A percentile compares a stretch with the other conserved stretches of the same genome.
phyloP scores from a whole-genome alignment of 1,284 basidiomycete species.

The Xerocomus nothofagi region DNA sequence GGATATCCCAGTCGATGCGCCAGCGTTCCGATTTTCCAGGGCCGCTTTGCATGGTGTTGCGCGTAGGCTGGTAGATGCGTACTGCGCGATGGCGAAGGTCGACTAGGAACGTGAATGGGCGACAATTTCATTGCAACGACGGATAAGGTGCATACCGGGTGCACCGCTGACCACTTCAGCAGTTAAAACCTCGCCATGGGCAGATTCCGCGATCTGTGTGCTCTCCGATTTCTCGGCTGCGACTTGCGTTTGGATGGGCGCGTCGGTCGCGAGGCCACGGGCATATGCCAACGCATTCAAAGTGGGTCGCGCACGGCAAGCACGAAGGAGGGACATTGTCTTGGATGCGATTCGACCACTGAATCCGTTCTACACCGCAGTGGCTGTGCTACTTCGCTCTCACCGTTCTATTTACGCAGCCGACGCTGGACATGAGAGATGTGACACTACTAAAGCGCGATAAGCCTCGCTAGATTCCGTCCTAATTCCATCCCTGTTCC shows the following conservation, averaged over 20 bases:
- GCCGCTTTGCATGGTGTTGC: constrained; percentile 95
- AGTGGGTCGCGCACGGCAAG: constrained; percentile 33
- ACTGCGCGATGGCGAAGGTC: constrained; percentile 87
- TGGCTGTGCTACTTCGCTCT: constrained; percentile 20
- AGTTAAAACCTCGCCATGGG: constrained; percentile 60
- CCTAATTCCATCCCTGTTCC: background rate
- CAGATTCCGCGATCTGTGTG: constrained; percentile 35
- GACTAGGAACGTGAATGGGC: constrained; percentile 41
- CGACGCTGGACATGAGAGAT: too few species aligned
- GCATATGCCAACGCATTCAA: constrained; percentile 18
- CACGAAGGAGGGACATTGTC: constrained; percentile 46
- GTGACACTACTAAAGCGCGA: background rate
- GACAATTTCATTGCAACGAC: background rate
- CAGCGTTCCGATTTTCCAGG: constrained; percentile 85
- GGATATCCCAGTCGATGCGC: constrained; percentile 93
- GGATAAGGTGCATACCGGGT: constrained; percentile 52
- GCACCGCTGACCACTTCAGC: constrained; percentile 80
- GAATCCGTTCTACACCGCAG: constrained; percentile 10
- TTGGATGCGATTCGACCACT: background rate
- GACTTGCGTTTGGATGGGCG: constrained; percentile 25
- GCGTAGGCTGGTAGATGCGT: constrained; percentile 91
- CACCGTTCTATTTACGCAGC: background rate
- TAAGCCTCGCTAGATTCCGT: background rate
- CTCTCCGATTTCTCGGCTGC: constrained; percentile 27
- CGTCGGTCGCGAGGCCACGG: constrained; percentile 24